A percentile compares a stretch with the other conserved stretches of the same genome.
Evolutionary conservation across 129 eudicot species (phyloP).

Genomic region (Daucus carota): DNA sequence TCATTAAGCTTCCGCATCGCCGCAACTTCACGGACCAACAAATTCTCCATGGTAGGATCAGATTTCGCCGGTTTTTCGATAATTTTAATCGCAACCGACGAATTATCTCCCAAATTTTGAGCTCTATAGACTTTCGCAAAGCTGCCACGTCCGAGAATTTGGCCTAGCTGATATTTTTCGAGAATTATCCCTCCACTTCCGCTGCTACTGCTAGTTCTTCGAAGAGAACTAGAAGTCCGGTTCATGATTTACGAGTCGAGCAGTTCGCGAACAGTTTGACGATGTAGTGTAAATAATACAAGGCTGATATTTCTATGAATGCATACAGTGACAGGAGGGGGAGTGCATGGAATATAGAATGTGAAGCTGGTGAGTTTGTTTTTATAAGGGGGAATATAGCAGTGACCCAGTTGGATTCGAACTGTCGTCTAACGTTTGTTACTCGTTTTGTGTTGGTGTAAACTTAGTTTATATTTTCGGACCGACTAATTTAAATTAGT

Average conservation of each 20-base stretch:
- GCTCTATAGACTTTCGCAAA: conserved; percentile 80
- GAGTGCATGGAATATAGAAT: not conserved
- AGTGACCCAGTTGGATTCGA: not conserved
- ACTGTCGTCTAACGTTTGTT: not conserved
- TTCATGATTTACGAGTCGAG: conserved; percentile 19
- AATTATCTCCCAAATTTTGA: conserved; percentile 23
- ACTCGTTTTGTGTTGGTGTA: not conserved
- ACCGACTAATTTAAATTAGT: not conserved
- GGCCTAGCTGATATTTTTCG: conserved; percentile 53
- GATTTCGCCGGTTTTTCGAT: conserved; percentile 38
- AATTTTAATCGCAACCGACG: conserved; percentile 52
- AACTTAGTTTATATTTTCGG: not conserved
- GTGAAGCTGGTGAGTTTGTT: not conserved
- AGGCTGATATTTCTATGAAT: not conserved
- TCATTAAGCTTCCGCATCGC: conserved; percentile 78
- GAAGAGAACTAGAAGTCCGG: conserved; percentile 16
- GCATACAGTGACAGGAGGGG: not conserved
- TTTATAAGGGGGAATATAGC: not conserved
- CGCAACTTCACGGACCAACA: conserved; percentile 58
- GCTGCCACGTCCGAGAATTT: conserved; percentile 68
- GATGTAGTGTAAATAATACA: not conserved
- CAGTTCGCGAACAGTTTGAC: not conserved
- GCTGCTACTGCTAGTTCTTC: conserved; percentile 35
- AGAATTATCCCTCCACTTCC: conserved; percentile 42
- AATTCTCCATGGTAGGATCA: conserved; percentile 53